These are phyloP conservation scores for Kazachstania africana DNA, from an alignment of 805 yeast species.

Conservation along the genomic window DNA sequence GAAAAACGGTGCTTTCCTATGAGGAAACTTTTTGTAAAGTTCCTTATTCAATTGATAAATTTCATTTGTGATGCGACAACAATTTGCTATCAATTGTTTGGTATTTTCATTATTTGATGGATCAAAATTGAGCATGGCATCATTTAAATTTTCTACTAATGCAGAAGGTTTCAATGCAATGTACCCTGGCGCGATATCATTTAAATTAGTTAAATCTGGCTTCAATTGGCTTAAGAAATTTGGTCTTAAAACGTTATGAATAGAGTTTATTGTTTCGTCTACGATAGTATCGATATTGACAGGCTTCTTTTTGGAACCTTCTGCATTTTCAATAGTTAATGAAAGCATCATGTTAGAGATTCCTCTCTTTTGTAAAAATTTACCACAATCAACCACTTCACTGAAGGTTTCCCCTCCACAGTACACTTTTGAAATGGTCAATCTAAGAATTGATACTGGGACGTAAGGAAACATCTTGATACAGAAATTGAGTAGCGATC, in stretches of 20 bases:
- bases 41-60: constrained; percentile 40
- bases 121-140: constrained; percentile 50
- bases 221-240: constrained; percentile 44
- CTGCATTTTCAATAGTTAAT: constrained; percentile 85
- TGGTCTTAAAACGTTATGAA: constrained; percentile 57
- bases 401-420: constrained; percentile 78
- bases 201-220: constrained; percentile 33
- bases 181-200: constrained; percentile 78
- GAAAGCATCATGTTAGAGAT: constrained; percentile 93
- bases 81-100: constrained; percentile 50
- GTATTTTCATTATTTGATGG: constrained; percentile 39
- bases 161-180: constrained; percentile 94
- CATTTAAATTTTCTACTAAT: constrained; percentile 62
- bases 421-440: constrained; percentile 69
- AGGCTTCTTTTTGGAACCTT: constrained; percentile 45
- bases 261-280: constrained; percentile 51
- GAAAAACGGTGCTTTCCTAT: constrained; percentile 59
- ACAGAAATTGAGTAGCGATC: constrained; percentile 46
- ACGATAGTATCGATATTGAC: constrained; percentile 45
- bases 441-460: constrained; percentile 60
- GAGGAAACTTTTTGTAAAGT: constrained; percentile 42
- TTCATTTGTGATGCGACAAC: constrained; percentile 49
- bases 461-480: constrained; percentile 60
- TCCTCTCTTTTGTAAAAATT: constrained; percentile 54
- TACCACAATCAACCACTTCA: constrained; percentile 64